These are phyloP conservation scores for Populus ilicifolia DNA, from an alignment of 345 rosid species.

Conservation along the genomic window DNA sequence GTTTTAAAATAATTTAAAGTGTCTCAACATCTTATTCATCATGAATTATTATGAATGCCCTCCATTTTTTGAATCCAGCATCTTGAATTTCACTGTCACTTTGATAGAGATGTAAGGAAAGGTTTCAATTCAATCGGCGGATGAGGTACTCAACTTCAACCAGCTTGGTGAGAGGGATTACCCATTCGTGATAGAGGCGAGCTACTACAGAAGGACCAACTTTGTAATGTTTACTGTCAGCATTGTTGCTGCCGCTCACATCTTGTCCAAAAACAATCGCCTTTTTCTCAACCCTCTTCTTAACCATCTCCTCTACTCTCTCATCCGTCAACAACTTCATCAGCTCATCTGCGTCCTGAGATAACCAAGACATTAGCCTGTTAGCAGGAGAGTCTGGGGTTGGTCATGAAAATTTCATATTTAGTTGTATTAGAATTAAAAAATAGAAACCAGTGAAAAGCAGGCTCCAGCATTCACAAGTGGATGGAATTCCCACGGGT, in stretches of 20 bases:
- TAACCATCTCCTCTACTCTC: conserved; percentile 70
- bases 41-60: background rate
- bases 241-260: conserved; percentile 28
- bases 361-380: background rate
- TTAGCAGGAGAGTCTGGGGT: background rate
- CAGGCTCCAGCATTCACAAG: background rate
- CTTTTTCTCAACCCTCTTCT: conserved; percentile 78
- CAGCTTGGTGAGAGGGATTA: conserved; percentile 73
- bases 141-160: conserved; percentile 86
- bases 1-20: too few species aligned
- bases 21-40: too few species aligned
- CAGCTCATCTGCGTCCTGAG: conserved; percentile 63
- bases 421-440: background rate
- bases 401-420: background rate
- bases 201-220: conserved; percentile 61
- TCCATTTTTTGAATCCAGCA: background rate
- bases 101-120: background rate
- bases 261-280: conserved; percentile 67
- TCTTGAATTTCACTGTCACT: background rate
- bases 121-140: conserved; percentile 57
- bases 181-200: conserved; percentile 74
- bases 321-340: conserved; percentile 67
- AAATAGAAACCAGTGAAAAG: background rate
- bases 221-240: conserved; percentile 32
- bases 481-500: too few species aligned